These are phyloP conservation scores for Melampsora americana DNA, from an alignment of 1,284 basidiomycete species.

Conservation along the genomic window DNA sequence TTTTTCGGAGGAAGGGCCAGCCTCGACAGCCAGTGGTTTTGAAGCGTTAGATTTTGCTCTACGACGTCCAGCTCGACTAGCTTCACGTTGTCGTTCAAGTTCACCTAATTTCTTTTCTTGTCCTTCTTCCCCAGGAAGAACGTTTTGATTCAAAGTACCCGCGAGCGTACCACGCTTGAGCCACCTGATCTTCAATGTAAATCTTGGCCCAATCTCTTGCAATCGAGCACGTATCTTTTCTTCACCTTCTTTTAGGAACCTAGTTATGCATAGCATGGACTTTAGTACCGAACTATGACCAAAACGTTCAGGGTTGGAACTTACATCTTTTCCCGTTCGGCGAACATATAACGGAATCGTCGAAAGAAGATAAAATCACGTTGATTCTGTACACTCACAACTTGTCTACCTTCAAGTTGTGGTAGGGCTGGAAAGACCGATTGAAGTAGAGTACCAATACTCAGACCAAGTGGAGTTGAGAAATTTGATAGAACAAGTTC, in stretches of 20 bases:
- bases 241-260: slow-evolving; percentile 30
- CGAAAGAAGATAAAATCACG: slow-evolving; percentile 98
- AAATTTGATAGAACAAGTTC: slow-evolving; percentile 96
- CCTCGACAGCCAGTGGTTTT: not conserved
- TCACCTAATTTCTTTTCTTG: slow-evolving; percentile 32
- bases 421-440: slow-evolving; percentile 91
- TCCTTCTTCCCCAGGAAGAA: slow-evolving; percentile 25
- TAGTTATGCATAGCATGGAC: not conserved
- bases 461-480: slow-evolving; percentile 86
- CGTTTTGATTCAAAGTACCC: slow-evolving; percentile 31
- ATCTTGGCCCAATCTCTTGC: slow-evolving; percentile 96
- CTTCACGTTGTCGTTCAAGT: slow-evolving; percentile 36
- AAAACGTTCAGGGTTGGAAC: not conserved
- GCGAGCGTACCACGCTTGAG: slow-evolving; percentile 68
- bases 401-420: slow-evolving; percentile 93
- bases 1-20: not conserved
- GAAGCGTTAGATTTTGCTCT: not conserved
- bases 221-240: slow-evolving; percentile 69
- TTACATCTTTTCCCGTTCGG: slow-evolving; percentile 41
- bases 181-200: slow-evolving; percentile 89
- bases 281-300: not conserved
- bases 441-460: slow-evolving; percentile 89
- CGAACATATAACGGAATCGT: slow-evolving; percentile 54
- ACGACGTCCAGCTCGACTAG: slow-evolving; percentile 28
- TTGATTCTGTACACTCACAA: slow-evolving; percentile 95